Base-by-base conservation (phyloP, 352 stramenopile genomes). In the Globisporangium spinosum region DNA sequence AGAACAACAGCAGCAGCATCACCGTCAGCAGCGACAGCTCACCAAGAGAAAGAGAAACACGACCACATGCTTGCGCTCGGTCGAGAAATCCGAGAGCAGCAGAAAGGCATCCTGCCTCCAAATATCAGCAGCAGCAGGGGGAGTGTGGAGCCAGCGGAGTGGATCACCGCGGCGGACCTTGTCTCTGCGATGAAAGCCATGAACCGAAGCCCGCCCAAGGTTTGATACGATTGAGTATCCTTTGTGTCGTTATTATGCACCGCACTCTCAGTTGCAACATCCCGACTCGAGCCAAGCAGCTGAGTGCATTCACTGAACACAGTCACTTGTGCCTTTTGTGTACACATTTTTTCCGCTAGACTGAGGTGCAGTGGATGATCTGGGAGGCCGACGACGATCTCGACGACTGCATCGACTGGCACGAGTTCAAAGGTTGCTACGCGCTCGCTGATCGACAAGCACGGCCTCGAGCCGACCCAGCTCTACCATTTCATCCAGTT, bases 371-470 rank as follows among this genome's bases (percentile, higher is more conserved):
- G 66, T 95, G 97, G 77, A 98, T 99, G 79, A 97, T 99, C 58
- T 99, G 96, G 97, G 96, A 98, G 73, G 87, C 97, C 2, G 97
- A 99, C 76, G 94, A 99, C 65, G 97, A 98, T 60, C 76, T 98
- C 17, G 96, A 99, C 77, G 93, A 89, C 32, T 78, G 72, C 51
- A 70, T 98, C 58, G 89, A 90, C 58, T 98, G 92, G 88, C 83
- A 97, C 35, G 97, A 98, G 76, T 98, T 98, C 64, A 82, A 83
- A 64, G 74, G 89, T 35, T 98, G 96, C 71, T 98, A 97, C 76
- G 77, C 78, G 96, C 34, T 96, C 97, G 62, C 76, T 98, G 32
- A 75, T 83, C 23, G 95, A 99, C 77, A 91, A 82, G 13, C 97
- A 92, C 35, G 89, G 88, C n/a, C 74, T 98, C 2, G 96, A 99